Evolutionary conservation across 495 filamentous ascomycete species (phyloP).

Genomic region (Neurospora sp.): DNA sequence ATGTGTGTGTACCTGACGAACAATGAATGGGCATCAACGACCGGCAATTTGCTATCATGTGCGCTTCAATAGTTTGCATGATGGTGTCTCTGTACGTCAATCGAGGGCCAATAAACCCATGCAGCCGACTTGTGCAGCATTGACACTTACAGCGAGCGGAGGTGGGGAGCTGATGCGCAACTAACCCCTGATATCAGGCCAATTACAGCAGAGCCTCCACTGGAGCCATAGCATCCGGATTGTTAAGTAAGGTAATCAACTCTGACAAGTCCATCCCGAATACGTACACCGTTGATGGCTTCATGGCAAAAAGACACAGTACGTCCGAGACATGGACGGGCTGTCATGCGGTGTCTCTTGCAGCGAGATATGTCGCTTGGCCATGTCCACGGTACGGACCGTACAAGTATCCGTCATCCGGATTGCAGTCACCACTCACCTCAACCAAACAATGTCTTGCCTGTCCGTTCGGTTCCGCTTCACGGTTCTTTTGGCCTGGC

Average conservation of each 20-base stretch:
- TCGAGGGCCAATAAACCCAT: background rate
- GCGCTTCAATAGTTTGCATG: background rate
- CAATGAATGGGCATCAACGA: background rate
- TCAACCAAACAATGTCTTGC: background rate
- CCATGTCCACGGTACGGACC: background rate
- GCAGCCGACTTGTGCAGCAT: background rate
- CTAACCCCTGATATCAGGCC: background rate
- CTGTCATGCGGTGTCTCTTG: background rate
- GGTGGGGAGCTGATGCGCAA: background rate
- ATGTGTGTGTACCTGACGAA: background rate
- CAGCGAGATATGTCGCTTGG: background rate
- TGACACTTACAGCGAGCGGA: background rate
- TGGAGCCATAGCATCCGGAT: background rate
- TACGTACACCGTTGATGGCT: background rate
- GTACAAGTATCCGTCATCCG: background rate
- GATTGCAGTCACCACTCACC: background rate
- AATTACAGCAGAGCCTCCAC: background rate
- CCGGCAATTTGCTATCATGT: background rate
- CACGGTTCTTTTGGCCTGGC: background rate
- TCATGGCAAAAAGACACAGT: background rate
- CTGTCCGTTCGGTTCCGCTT: background rate
- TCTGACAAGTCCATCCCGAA: background rate
- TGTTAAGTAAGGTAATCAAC: too few relatives aligned
- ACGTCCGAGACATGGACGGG: background rate
- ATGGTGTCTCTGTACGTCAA: background rate